phyloP scores from a whole-genome alignment of 805 yeast genomes.

The Pichia nanzhaoensis region DNA sequence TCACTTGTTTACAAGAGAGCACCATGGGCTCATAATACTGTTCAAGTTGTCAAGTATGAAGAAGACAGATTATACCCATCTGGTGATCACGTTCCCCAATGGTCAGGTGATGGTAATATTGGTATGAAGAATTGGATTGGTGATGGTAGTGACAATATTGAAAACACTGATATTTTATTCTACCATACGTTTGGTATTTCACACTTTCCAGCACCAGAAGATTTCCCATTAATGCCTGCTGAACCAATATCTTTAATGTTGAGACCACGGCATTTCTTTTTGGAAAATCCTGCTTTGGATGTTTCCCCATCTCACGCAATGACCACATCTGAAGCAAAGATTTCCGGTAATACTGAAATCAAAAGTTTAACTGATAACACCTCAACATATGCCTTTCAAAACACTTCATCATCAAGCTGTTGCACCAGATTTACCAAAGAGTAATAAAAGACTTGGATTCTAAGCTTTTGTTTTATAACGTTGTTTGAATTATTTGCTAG shows the following conservation, averaged over 20 bases:
- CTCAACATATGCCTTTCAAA: slow-evolving; percentile 46
- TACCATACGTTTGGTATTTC: slow-evolving; percentile 83
- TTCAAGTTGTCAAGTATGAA: slow-evolving; percentile 63
- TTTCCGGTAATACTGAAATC: slow-evolving; percentile 33
- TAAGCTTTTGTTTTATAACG: not conserved
- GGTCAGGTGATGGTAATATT: slow-evolving; percentile 60
- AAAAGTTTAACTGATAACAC: slow-evolving; percentile 39
- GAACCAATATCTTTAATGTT: slow-evolving; percentile 70
- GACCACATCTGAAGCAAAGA: slow-evolving; percentile 40
- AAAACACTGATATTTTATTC: slow-evolving; percentile 63
- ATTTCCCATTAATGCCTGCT: slow-evolving; percentile 85
- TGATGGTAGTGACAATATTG: slow-evolving; percentile 50
- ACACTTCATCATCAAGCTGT: slow-evolving; percentile 26
- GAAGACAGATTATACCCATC: slow-evolving; percentile 76
- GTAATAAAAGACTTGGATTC: not conserved
- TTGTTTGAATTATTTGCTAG: not conserved
- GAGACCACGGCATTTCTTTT: slow-evolving; percentile 75
- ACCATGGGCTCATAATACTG: slow-evolving; percentile 65
- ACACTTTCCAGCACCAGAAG: slow-evolving; percentile 86
- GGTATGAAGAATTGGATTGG: slow-evolving; percentile 68
- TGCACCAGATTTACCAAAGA: slow-evolving; percentile 27
- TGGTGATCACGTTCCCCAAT: slow-evolving; percentile 70
- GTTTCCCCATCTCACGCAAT: slow-evolving; percentile 57
- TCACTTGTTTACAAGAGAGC: slow-evolving; percentile 76
- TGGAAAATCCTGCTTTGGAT: slow-evolving; percentile 71